A percentile compares a stretch with the other conserved stretches of the same genome.
Conservation (phyloP, 2,329 filamentous ascomycete genomes). For the Diplodia intermedia region DNA sequence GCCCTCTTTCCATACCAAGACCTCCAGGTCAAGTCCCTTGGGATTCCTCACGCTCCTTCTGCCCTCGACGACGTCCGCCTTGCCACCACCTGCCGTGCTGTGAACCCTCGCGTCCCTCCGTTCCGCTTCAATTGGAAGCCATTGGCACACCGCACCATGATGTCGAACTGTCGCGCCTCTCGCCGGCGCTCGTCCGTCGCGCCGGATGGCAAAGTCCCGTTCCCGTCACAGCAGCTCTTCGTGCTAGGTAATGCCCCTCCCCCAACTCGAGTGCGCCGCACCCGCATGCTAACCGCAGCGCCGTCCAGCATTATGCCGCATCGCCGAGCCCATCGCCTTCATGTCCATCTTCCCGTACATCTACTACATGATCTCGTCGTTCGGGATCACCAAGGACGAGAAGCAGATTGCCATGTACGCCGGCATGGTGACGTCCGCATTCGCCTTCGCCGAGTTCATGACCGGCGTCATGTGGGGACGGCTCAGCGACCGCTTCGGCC, state of each 20-base stretch:
- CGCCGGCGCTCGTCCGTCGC: constrained; percentile 24
- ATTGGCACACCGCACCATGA: constrained; percentile 25
- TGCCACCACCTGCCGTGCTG: constrained; percentile 7
- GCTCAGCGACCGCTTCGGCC: constrained; percentile 87
- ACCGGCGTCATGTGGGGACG: constrained; percentile 93
- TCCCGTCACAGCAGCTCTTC: constrained; percentile 65
- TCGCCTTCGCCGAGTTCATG: constrained; percentile 93
- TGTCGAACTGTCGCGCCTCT: constrained; percentile 29
- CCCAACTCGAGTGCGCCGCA: neutral
- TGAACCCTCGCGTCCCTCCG: constrained; percentile 10
- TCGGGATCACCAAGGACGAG: constrained; percentile 79
- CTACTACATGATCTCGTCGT: constrained; percentile 96
- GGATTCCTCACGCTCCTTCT: constrained; percentile 27
- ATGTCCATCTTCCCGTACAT: constrained; percentile 99
- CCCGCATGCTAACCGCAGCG: constrained; percentile 18
- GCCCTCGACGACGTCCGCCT: constrained; percentile 8
- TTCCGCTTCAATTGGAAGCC: constrained; percentile 23
- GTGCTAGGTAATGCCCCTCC: constrained; percentile 57
- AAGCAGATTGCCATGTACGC: constrained; percentile 88
- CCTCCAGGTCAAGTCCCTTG: constrained; percentile 26
- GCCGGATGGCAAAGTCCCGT: constrained; percentile 48
- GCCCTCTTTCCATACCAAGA: constrained; percentile 19
- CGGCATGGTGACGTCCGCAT: constrained; percentile 94
- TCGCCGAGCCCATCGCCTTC: constrained; percentile 98
- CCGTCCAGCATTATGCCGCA: constrained; percentile 79